Evolutionary conservation across 768 basidiomycete species (phyloP).

Genomic region (Naematelia encephala): DNA sequence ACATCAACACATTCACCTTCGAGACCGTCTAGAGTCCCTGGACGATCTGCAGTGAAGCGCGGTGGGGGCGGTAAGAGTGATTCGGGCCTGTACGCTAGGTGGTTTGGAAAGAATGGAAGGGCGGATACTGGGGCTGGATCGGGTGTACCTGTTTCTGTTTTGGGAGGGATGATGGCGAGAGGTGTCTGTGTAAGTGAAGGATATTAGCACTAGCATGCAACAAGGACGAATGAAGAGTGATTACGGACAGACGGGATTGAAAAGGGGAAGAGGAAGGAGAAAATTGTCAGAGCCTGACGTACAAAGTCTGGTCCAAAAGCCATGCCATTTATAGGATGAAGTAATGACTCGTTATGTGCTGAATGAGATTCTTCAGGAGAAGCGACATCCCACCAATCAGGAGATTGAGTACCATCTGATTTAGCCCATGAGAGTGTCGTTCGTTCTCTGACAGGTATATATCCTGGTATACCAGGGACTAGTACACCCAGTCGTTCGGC

Average conservation of each 20-base stretch:
- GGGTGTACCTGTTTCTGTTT: not conserved
- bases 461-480: slow-evolving; percentile 42
- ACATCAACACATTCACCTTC: slow-evolving; percentile 26
- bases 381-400: slow-evolving; percentile 43
- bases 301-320: not conserved
- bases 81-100: slow-evolving; percentile 36
- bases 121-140: slow-evolving; percentile 24
- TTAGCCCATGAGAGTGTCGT: slow-evolving; percentile 12
- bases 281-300: not conserved
- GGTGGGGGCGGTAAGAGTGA: slow-evolving; percentile 24
- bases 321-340: not conserved
- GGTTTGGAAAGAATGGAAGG: slow-evolving; percentile 37
- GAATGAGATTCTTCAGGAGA: slow-evolving; percentile 3
- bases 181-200: slow-evolving; percentile 15
- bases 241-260: not conserved
- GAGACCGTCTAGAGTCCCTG: slow-evolving; percentile 21
- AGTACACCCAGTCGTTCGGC: slow-evolving; percentile 38
- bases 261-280: not conserved
- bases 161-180: slow-evolving; percentile 34
- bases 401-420: slow-evolving; percentile 22
- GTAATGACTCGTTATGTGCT: not conserved
- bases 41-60: slow-evolving; percentile 9
- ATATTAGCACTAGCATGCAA: too few species aligned
- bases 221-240: too few species aligned
- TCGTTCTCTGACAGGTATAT: slow-evolving; percentile 37